Evolutionary conservation across 176 grass and related monocot genomes (phyloP).

Genomic region (Chrysopogon serrulatus): DNA sequence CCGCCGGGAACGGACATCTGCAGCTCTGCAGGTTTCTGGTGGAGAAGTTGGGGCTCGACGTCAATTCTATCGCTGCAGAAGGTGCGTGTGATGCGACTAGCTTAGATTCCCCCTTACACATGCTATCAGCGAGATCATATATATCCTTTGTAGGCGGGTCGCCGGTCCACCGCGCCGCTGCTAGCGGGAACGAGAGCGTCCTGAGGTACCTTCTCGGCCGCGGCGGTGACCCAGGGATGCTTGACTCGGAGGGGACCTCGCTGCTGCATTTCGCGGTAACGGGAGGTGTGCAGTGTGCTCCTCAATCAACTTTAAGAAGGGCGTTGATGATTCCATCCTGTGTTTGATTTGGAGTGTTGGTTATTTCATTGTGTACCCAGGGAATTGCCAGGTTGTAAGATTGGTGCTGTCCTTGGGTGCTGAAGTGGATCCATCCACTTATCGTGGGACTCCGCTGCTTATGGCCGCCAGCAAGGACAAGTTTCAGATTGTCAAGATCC

Average conservation of each 20-base stretch:
- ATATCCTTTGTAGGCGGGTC: neutral
- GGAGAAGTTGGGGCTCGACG: conserved; percentile 21
- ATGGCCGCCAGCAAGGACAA: neutral
- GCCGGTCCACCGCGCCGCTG: neutral
- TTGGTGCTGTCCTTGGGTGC: conserved; percentile 31
- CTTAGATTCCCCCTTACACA: too few relatives aligned
- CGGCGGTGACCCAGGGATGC: conserved; percentile 21
- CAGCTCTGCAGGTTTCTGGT: conserved; percentile 30
- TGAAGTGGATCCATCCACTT: conserved; percentile 21
- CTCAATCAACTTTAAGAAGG: neutral
- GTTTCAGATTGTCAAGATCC: conserved; percentile 9
- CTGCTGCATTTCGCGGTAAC: conserved; percentile 27
- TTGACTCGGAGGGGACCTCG: neutral
- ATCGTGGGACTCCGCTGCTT: conserved; percentile 17
- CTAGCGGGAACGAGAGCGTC: neutral
- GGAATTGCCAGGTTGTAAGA: neutral
- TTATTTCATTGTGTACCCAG: neutral
- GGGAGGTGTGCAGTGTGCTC: neutral
- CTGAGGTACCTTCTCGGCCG: conserved; percentile 29
- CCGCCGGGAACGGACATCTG: conserved; percentile 16
- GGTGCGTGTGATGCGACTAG: neutral
- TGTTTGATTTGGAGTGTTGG: neutral
- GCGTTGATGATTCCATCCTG: neutral
- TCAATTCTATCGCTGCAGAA: neutral
- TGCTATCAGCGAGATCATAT: too few relatives aligned